Base-by-base conservation (phyloP, 106 monocot genomes). In the Dioscorea alata region DNA sequence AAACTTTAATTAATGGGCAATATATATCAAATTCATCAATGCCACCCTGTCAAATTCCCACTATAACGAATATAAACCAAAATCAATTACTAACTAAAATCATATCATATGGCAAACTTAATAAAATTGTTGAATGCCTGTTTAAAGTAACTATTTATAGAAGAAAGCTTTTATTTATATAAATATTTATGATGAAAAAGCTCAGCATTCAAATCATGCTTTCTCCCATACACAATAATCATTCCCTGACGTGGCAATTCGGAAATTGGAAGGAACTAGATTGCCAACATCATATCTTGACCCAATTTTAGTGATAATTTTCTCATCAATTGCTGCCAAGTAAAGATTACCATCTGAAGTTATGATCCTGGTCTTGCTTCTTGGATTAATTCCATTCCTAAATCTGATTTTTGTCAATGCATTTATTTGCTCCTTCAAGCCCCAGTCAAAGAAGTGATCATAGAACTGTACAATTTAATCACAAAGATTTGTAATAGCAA, bases 141-240 rank as follows among this genome's bases (percentile, higher is more conserved):
- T n/a, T n/a, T n/a, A n/a, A n/a, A n/a, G n/a, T n/a, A n/a, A n/a
- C n/a, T n/a, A n/a, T n/a, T n/a, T 28, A 28, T 1, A 28, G 28
- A 28, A 3, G 28, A 28, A 28, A 28, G 28, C 28, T 28, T 28
- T 28, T 28, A 28, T 28, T 28, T 28, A 28, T 28, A 28, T 28
- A 28, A 1, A 28, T 28, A 28, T 28, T 1, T 28, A 28, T 28
- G 28, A 28, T 28, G 3, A 28, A 28, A 28, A 28, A 28, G 28
- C 28, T 28, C 1, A 28, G 28, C 1, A 28, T 28, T 28, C 28
- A 28, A 32, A 61, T 22, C 23, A 32, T 14, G 23, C 66, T 53
- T 80, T 85, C 76, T 89, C 79, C 85, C 89, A 89, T 22, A 89
- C 77, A 12, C 69, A 68, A 25, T 85, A 89, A 23, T 75, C 60